Percentiles rank a stretch among this genome's conserved stretches.
phyloP scores from a whole-genome alignment of 371 early-diverging fungal species.

The Zopfochytrium polystomum region DNA sequence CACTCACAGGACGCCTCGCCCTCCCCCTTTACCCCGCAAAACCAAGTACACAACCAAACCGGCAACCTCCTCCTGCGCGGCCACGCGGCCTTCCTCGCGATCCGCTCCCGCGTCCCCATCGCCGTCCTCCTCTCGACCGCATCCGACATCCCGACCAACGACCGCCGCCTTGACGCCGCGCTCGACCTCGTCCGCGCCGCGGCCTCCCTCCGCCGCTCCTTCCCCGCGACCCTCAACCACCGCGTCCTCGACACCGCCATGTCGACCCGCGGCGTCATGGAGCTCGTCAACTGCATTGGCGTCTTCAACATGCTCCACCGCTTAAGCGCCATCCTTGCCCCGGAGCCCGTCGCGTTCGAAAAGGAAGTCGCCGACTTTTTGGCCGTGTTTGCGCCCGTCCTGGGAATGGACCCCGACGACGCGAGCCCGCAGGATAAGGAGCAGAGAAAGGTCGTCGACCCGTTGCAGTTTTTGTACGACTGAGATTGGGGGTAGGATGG shows the following conservation, averaged over 20 bases:
- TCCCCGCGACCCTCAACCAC: neutral
- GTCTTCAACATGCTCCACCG: slow-evolving; percentile 15
- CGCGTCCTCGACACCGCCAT: neutral
- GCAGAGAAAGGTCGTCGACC: slow-evolving; percentile 6
- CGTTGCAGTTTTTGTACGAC: slow-evolving; percentile 5
- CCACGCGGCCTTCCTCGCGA: slow-evolving; percentile 15
- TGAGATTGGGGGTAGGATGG: neutral
- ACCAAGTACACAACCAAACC: slow-evolving; percentile 13
- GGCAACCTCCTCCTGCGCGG: slow-evolving; percentile 14
- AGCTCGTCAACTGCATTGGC: slow-evolving; percentile 1
- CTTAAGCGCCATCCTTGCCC: neutral
- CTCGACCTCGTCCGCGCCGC: slow-evolving; percentile 11
- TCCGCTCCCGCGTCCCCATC: neutral
- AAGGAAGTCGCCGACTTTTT: neutral
- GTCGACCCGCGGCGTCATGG: slow-evolving; percentile 7
- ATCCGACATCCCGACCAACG: neutral
- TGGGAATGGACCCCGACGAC: slow-evolving; percentile 2
- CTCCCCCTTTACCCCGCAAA: no score
- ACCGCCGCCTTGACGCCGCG: slow-evolving; percentile 8
- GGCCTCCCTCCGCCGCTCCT: slow-evolving; percentile 8
- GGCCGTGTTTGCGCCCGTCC: neutral
- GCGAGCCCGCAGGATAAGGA: slow-evolving; percentile 8
- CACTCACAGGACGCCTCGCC: no score
- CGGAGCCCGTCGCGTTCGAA: slow-evolving; percentile 7
- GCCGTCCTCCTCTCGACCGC: slow-evolving; percentile 2